Evolutionary conservation across 1,284 basidiomycete species (phyloP), one percentile per base, ranked within the genome.

Genomic region (Vanrija pseudolonga): DNA sequence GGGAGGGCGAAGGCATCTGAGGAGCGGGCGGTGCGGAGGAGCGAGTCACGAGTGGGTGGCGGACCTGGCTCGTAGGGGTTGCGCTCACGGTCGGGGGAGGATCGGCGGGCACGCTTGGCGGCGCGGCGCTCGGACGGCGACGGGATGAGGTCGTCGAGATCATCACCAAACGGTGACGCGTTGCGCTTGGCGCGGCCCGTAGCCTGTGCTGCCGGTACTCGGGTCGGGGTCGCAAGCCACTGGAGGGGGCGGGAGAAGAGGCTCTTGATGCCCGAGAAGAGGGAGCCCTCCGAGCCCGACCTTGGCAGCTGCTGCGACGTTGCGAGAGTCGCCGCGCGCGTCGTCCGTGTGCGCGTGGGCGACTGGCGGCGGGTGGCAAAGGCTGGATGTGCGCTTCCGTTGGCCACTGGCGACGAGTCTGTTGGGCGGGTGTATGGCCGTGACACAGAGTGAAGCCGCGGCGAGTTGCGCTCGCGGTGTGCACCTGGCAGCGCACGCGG

Each of bases 171-270:
- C 5, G 54, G 57, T 17, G 59, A 60, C 18, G 56, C 38, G 51
- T 65, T 67, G 47, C 65, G 59, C 56, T 66, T 66, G 22, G 46
- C 47, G 14, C 45, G 36, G 20, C 38, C 42, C 17, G 17, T 17
- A 9, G n/a, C 28, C 23, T 38, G 47, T 28, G 39, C 23, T 41
- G 47, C 32, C 24, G 39, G 45, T 24, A 37, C 32, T 23, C 51
- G 28, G 26, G 48, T 37, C 23, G 19, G 41, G 0, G 69, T 70
- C 8, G 65, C 62, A 20, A 71, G 60, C 68, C 68, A 72, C 18
- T 57, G 56, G 0, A 72, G 53, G 1, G 71, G 68, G 49, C 62
- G 64, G 7, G 65, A 58, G 32, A 73, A 62, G 20, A 72, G 59
- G 7, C 60, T 62, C 56, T 66, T 70, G 41, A 69, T 46, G 20